Evolutionary conservation across 2,329 filamentous ascomycete genomes (phyloP).

Genomic region (Thermoascus crustaceus): DNA sequence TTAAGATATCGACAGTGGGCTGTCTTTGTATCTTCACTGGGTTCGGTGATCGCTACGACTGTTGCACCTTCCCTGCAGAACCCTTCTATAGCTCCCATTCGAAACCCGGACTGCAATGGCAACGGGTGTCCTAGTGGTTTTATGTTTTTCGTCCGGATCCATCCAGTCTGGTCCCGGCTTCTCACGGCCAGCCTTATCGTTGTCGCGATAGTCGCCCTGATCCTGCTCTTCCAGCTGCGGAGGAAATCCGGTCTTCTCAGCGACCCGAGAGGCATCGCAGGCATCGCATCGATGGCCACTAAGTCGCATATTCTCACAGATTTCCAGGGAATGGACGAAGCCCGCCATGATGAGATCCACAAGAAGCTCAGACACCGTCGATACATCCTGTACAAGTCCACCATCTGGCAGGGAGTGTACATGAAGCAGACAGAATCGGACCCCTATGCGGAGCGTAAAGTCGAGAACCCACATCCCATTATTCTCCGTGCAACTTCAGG

Average conservation of each 20-base stretch:
- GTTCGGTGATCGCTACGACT: slow-evolving; percentile 38
- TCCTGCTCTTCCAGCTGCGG: slow-evolving; percentile 38
- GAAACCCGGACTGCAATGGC: slow-evolving; percentile 20
- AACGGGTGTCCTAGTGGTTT: slow-evolving; percentile 20
- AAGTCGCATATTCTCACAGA: slow-evolving; percentile 43
- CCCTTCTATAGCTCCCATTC: slow-evolving; percentile 34
- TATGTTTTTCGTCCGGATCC: slow-evolving; percentile 34
- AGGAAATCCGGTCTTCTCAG: slow-evolving; percentile 42
- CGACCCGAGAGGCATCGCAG: slow-evolving; percentile 42
- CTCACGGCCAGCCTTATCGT: slow-evolving; percentile 33
- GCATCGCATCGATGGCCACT: slow-evolving; percentile 44
- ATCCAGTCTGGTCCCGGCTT: slow-evolving; percentile 38
- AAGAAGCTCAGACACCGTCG: slow-evolving; percentile 38
- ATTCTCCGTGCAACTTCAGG: slow-evolving; percentile 36
- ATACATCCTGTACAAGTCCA: slow-evolving; percentile 44
- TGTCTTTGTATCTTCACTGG: slow-evolving; percentile 39
- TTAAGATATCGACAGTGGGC: slow-evolving; percentile 39
- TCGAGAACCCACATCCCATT: slow-evolving; percentile 35
- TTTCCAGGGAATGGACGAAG: slow-evolving; percentile 40
- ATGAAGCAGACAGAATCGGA: slow-evolving; percentile 27
- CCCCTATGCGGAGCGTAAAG: slow-evolving; percentile 20
- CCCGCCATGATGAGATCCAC: slow-evolving; percentile 37
- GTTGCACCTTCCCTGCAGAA: slow-evolving; percentile 41
- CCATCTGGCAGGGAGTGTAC: slow-evolving; percentile 45
- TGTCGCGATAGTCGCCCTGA: slow-evolving; percentile 34